Conservation (phyloP, 2,329 filamentous ascomycete genomes). For the Diaporthe humulicola region DNA sequence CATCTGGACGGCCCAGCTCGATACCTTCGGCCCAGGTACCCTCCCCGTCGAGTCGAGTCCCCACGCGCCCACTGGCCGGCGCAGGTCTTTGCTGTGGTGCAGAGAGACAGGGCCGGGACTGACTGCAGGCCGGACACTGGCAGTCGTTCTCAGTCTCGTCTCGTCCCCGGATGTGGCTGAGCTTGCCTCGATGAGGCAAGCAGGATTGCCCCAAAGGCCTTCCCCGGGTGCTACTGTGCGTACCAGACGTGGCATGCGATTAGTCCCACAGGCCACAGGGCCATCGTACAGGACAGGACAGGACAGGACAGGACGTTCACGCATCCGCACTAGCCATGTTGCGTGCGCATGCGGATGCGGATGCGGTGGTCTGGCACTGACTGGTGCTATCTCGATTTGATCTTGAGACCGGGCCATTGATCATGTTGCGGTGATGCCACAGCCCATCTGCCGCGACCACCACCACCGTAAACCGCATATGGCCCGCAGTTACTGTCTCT, state of each 20-base stretch:
- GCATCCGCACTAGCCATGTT: conserved; percentile 15
- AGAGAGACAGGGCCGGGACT: neutral
- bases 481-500: conserved; percentile 22
- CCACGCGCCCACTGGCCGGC: neutral
- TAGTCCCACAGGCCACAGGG: conserved; percentile 28
- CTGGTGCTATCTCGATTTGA: conserved; percentile 14
- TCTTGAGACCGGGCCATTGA: conserved; percentile 13
- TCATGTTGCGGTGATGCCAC: neutral
- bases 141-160: conserved; percentile 17
- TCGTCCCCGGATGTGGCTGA: conserved; percentile 31
- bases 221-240: conserved; percentile 25
- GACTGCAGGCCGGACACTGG: conserved; percentile 19
- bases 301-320: too few relatives aligned
- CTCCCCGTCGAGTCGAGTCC: conserved; percentile 24
- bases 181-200: conserved; percentile 21
- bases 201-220: conserved; percentile 19
- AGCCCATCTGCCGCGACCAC: conserved; percentile 21
- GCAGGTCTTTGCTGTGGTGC: neutral
- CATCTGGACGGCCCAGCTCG: conserved; percentile 21
- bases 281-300: conserved; percentile 13
- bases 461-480: neutral
- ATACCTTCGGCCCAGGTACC: conserved; percentile 27
- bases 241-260: conserved; percentile 25
- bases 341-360: conserved; percentile 1
- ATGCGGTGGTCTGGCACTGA: conserved; percentile 5